A percentile compares a stretch with the other conserved stretches of the same genome.
Evolutionary conservation across 1,284 basidiomycete species (phyloP).

Genomic region (Sphaerobolus stellatus): DNA sequence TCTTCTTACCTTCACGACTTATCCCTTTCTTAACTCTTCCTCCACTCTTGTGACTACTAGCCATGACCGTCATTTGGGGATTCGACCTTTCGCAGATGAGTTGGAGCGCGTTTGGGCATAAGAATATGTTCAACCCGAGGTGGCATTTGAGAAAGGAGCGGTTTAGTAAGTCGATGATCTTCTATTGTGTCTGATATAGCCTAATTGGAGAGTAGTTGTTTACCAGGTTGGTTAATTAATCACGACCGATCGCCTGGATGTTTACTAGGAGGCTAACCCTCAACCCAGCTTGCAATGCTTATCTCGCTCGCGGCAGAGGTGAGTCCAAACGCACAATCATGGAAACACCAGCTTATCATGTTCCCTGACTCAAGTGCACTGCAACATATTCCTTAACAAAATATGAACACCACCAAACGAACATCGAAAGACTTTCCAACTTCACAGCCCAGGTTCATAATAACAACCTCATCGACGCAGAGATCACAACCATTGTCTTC

Average conservation of each 20-base stretch:
- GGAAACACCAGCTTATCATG: background rate
- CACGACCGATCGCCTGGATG: no score
- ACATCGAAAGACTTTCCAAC: slow-evolving; percentile 14
- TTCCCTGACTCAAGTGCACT: slow-evolving; percentile 16
- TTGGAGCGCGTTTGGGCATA: slow-evolving; percentile 15
- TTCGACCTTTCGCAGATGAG: slow-evolving; percentile 17
- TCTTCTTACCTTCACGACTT: no score
- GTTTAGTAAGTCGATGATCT: slow-evolving; percentile 11
- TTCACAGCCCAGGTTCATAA: slow-evolving; percentile 31
- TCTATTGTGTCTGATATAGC: background rate
- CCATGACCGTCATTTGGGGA: slow-evolving; percentile 16
- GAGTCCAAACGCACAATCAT: background rate
- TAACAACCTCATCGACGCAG: slow-evolving; percentile 48
- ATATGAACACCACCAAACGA: slow-evolving; percentile 17
- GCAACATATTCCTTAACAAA: slow-evolving; percentile 20
- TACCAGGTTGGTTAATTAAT: slow-evolving; percentile 18
- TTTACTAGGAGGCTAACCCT: no score
- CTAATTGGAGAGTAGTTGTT: background rate
- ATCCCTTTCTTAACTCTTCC: no score
- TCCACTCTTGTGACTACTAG: no score
- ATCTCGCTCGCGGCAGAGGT: slow-evolving; percentile 18
- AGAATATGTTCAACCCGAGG: slow-evolving; percentile 13
- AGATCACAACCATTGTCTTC: slow-evolving; percentile 21
- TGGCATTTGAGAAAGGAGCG: slow-evolving; percentile 19
- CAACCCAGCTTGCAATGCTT: slow-evolving; percentile 22